Percentiles rank a stretch among this genome's conserved stretches.
Evolutionary conservation across 2,329 filamentous ascomycete genomes (phyloP).

Genomic region (Leptographium lundbergii): DNA sequence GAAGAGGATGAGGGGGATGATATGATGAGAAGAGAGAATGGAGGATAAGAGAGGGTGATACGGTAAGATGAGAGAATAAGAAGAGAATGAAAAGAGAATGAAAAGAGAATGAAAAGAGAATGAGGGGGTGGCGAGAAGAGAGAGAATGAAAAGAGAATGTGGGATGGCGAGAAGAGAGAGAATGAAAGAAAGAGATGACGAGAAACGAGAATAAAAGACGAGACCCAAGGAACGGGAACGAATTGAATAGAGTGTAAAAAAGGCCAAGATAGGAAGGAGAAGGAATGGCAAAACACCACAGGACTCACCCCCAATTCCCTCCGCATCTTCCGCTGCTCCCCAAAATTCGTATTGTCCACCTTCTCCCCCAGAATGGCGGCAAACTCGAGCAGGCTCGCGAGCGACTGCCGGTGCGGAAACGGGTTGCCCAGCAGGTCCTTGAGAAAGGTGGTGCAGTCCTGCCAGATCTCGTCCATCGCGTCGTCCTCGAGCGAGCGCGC

Average conservation of each 20-base stretch:
- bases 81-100: not conserved
- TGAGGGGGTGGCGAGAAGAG: too few species aligned
- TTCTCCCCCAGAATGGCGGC: constrained; percentile 84
- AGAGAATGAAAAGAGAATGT: too few species aligned
- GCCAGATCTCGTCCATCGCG: constrained; percentile 96
- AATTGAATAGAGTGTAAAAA: too few species aligned
- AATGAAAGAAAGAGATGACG: too few species aligned
- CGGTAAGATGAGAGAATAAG: not conserved
- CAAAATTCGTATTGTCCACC: constrained; percentile 95
- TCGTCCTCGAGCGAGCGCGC: constrained; percentile 85
- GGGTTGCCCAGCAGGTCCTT: constrained; percentile 86
- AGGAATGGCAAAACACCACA: too few species aligned
- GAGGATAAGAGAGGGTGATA: too few species aligned
- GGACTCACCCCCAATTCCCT: constrained; percentile 68
- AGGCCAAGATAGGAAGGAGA: too few species aligned
- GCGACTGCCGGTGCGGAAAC: constrained; percentile 82
- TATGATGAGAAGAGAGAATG: not conserved
- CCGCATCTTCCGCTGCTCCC: constrained; percentile 85
- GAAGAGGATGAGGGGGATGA: not conserved
- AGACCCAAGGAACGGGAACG: too few species aligned
- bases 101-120: not conserved
- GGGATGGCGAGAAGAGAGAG: too few species aligned
- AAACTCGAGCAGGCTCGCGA: constrained; percentile 79
- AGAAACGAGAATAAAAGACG: too few species aligned
- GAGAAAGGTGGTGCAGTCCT: constrained; percentile 82